Evolutionary conservation across 2,329 filamentous ascomycete genomes (phyloP).

Genomic region (Aaosphaeria arxii): DNA sequence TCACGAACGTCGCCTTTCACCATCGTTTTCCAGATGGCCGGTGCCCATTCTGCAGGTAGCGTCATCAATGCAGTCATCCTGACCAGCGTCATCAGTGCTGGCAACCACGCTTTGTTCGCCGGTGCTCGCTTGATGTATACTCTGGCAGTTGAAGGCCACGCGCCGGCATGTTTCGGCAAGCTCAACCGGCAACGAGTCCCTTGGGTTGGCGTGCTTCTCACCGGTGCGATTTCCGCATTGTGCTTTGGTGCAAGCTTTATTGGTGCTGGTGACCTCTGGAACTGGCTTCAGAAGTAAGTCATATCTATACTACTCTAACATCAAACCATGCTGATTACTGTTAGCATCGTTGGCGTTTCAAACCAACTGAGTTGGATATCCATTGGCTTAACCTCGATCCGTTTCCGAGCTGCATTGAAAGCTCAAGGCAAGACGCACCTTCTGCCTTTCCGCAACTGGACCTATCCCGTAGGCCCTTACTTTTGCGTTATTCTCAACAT

Average conservation of each 20-base stretch:
- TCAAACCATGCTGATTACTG: too few relatives aligned
- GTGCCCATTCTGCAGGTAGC: constrained; percentile 57
- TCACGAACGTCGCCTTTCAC: constrained; percentile 59
- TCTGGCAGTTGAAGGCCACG: constrained; percentile 57
- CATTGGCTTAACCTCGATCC: constrained; percentile 56
- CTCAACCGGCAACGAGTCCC: constrained; percentile 43
- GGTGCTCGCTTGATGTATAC: constrained; percentile 56
- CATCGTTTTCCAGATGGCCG: constrained; percentile 61
- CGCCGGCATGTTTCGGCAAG: constrained; percentile 65
- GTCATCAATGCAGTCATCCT: constrained; percentile 66
- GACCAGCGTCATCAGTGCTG: constrained; percentile 58
- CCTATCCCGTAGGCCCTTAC: constrained; percentile 52
- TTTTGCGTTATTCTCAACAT: constrained; percentile 21
- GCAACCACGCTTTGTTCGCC: constrained; percentile 56
- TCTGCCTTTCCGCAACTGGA: constrained; percentile 56
- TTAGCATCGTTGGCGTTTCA: constrained; percentile 54
- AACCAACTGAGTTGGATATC: constrained; percentile 54
- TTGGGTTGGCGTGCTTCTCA: constrained; percentile 34
- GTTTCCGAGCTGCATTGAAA: constrained; percentile 48
- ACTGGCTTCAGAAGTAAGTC: constrained; percentile 62
- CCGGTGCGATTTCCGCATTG: constrained; percentile 34
- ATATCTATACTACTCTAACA: too few relatives aligned
- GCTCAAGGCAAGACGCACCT: constrained; percentile 48
- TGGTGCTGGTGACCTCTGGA: constrained; percentile 39
- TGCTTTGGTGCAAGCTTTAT: constrained; percentile 45